Base-by-base conservation (phyloP, 129 eudicot species). In the Heracleum sosnowskyi region DNA sequence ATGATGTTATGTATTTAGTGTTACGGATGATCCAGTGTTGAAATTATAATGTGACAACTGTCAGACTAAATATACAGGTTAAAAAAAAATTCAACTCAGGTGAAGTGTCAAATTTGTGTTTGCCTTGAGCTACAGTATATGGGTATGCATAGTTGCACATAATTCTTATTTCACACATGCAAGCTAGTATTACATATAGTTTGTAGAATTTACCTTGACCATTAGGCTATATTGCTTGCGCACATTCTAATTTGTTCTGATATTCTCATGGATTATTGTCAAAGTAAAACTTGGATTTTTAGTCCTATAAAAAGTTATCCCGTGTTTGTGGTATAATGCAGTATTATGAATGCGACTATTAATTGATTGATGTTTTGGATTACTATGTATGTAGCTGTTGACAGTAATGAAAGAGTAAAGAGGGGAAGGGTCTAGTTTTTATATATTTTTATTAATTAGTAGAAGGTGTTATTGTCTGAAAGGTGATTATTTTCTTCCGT, bases 1-100 rank as follows among this genome's bases (percentile, higher is more conserved):
- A 86, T 36, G 64, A 36, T 64, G 40, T 12, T 26, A 34, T 31
- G 39, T 33, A 42, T 74, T 15, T 74, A 28, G 53, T 41, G 76
- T 73, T 45, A 20, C 22, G 11, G n/a, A 70, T 69, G 20, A 35
- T 33, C 11, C n/a, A 69, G 24, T 69, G 74, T 35, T 70, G 16
- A 37, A 69, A 33, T 37, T 35, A 16, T 69, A 18, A 22, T 70
- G 74, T 37, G 46, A 70, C 11, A 70, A 36, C 41, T 70, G 46
- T 37, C 44, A 33, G 74, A 12, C 7, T 20, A 22, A 7, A 18
- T 35, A 0, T 20, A 0, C 10, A 34, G 41, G 11, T 69, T 69
- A 18, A 17, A 7, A 63, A 15, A 17, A 11, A 16, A 1, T 29
- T 28, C 18, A 16, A 0, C 0, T 15, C 41, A 33, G 18, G 2